Conservation (phyloP, 495 filamentous ascomycete species). For the Podospora fimiseda region DNA sequence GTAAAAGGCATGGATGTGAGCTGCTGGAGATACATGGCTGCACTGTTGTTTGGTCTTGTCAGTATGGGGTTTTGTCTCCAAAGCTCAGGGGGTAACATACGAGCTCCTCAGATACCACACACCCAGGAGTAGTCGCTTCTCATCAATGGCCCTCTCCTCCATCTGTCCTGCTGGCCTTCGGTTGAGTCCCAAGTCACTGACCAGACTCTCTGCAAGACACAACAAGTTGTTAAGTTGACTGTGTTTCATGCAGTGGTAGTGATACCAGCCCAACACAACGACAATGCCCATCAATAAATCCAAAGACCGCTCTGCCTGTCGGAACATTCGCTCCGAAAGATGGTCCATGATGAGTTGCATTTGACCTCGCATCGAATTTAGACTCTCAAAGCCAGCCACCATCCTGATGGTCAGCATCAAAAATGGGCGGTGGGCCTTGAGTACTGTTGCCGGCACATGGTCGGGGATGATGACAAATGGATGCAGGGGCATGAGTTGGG, state of each 20-base stretch:
- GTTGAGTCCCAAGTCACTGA: slow-evolving; percentile 42
- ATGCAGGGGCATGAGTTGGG: slow-evolving; percentile 28
- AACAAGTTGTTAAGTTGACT: slow-evolving; percentile 40
- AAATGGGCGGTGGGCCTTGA: slow-evolving; percentile 24
- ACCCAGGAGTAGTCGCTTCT: slow-evolving; percentile 30
- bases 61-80: too few relatives aligned
- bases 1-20: slow-evolving; percentile 30
- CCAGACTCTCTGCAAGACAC: slow-evolving; percentile 38
- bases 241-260: slow-evolving; percentile 36
- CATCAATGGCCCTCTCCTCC: slow-evolving; percentile 27
- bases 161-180: slow-evolving; percentile 16
- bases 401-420: slow-evolving; percentile 32
- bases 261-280: slow-evolving; percentile 41
- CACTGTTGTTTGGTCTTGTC: slow-evolving; percentile 9
- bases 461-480: slow-evolving; percentile 34
- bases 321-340: slow-evolving; percentile 37
- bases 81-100: slow-evolving; percentile 27
- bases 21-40: slow-evolving; percentile 23
- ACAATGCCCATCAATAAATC: slow-evolving; percentile 45
- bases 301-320: slow-evolving; percentile 41
- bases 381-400: slow-evolving; percentile 32
- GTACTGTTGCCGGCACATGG: slow-evolving; percentile 16
- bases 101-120: slow-evolving; percentile 38
- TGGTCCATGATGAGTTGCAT: slow-evolving; percentile 34
- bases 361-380: slow-evolving; percentile 33